These are phyloP conservation scores for Albifimbria verrucaria DNA, from an alignment of 2,329 filamentous ascomycete species.

Conservation along the genomic window DNA sequence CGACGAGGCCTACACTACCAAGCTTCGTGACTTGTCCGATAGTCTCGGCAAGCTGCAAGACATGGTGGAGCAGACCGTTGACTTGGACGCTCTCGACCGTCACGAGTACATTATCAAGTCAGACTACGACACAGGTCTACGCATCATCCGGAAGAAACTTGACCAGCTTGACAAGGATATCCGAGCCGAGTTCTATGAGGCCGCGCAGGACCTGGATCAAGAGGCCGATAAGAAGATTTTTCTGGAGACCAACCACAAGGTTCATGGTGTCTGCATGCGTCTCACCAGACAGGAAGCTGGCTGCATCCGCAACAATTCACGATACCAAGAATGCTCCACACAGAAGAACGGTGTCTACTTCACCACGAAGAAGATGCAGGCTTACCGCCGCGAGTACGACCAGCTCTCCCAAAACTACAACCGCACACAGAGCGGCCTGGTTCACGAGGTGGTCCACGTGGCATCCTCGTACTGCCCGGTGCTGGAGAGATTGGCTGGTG, in stretches of 20 bases:
- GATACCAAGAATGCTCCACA: conserved; percentile 92
- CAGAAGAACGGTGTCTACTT: conserved; percentile 99
- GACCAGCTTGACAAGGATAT: conserved; percentile 82
- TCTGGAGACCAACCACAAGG: conserved; percentile 83
- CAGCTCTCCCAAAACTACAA: conserved; percentile 94
- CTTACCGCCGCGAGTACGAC: conserved; percentile 84
- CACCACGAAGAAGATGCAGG: conserved; percentile 78
- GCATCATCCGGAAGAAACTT: conserved; percentile 85
- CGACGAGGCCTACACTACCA: conserved; percentile 81
- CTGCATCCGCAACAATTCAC: conserved; percentile 86
- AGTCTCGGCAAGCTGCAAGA: conserved; percentile 85
- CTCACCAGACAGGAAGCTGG: conserved; percentile 87
- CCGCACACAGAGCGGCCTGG: conserved; percentile 85
- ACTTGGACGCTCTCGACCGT: conserved; percentile 90
- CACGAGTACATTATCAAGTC: conserved; percentile 99
- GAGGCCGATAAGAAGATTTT: conserved; percentile 99
- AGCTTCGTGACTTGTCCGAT: conserved; percentile 72
- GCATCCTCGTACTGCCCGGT: conserved; percentile 94
- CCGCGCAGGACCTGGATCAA: conserved; percentile 78
- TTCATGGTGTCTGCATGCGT: conserved; percentile 95
- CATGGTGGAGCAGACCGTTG: conserved; percentile 98
- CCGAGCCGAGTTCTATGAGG: conserved; percentile 73
- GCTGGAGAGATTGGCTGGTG: conserved; percentile 80
- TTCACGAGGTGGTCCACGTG: conserved; percentile 88
- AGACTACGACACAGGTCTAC: conserved; percentile 87